Conservation (phyloP, 805 yeast species). For the Ogataea henricii region DNA sequence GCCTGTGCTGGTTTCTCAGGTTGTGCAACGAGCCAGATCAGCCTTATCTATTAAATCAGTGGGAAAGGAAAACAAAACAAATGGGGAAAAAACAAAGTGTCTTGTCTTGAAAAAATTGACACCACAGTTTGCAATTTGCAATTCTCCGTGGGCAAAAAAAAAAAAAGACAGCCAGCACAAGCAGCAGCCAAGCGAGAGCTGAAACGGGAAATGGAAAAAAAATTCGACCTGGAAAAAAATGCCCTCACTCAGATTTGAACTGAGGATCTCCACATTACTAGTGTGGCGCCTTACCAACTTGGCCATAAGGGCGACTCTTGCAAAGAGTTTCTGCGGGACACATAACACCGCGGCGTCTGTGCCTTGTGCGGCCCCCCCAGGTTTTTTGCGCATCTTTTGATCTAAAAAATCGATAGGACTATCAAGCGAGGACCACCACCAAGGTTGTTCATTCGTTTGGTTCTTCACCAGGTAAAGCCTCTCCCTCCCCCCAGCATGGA, state of each 20-base stretch:
- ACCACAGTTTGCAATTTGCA: conserved; percentile 4
- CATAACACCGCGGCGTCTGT: too few species aligned
- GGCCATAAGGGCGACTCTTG: conserved; percentile 33
- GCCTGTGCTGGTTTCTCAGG: background rate
- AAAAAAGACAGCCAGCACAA: background rate
- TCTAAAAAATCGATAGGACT: too few species aligned
- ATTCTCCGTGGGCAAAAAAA: too few species aligned
- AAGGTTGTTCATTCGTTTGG: too few species aligned
- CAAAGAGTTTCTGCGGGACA: background rate
- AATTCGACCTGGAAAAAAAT: conserved; percentile 11
- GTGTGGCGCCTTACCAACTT: conserved; percentile 40
- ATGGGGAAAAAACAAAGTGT: conserved; percentile 5
- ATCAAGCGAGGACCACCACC: too few species aligned
- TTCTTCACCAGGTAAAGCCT: too few species aligned
- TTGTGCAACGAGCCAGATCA: background rate
- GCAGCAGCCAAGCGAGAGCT: too few species aligned
- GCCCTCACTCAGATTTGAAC: conserved; percentile 39
- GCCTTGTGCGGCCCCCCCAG: too few species aligned
- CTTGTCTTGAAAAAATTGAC: conserved; percentile 2
- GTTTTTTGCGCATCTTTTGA: too few species aligned
- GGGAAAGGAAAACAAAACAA: background rate
- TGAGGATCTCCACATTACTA: conserved; percentile 40
- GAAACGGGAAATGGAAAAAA: conserved; percentile 14
- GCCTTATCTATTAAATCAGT: background rate
- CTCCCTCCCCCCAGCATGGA: too few species aligned